Conservation (phyloP, 345 rosid genomes). For the Brassica cretica region DNA sequence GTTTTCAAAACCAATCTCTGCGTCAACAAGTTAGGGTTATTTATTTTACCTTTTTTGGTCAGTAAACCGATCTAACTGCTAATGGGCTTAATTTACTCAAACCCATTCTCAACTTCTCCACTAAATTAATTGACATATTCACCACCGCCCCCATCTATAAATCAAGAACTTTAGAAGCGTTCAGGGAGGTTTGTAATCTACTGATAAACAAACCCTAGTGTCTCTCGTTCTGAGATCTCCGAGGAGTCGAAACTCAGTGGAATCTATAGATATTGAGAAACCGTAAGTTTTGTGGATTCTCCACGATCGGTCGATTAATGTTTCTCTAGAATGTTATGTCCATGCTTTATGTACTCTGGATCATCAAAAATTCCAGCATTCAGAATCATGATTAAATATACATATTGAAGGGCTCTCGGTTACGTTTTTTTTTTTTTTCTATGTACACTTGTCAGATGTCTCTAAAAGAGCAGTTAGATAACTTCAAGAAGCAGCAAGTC, state of each 20-base stretch:
- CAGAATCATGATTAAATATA: background rate
- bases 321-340: background rate
- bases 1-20: background rate
- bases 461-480: constrained; percentile 59
- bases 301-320: background rate
- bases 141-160: background rate
- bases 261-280: background rate
- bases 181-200: background rate
- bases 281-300: background rate
- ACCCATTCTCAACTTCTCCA: background rate
- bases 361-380: background rate
- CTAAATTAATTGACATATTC: background rate
- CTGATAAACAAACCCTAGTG: background rate
- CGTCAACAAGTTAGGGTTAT: background rate
- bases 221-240: background rate
- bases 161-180: background rate
- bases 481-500: constrained; percentile 76
- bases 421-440: background rate
- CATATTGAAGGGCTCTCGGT: background rate
- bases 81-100: background rate
- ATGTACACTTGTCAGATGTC: constrained; percentile 48
- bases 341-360: background rate
- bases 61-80: background rate
- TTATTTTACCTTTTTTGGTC: background rate
- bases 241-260: background rate